Base-by-base conservation (phyloP, 2,329 filamentous ascomycete species). In the Ophiostoma triangulosporum region DNA sequence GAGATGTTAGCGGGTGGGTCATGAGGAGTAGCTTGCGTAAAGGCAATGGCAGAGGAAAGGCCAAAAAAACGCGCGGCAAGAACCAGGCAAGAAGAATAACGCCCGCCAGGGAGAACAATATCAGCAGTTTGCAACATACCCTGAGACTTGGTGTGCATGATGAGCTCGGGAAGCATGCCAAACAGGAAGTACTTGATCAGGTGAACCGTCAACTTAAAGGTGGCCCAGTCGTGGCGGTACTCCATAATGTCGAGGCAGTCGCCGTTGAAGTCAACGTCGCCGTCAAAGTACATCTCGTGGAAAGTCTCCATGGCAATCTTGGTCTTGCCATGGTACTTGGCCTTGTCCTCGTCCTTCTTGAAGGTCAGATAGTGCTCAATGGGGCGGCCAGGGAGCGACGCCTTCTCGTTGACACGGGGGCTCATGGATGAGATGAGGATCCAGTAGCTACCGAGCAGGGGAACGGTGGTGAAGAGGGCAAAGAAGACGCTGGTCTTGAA, bases 231-330 rank as follows among this genome's bases (percentile, higher is more conserved):
- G 67, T 97, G 91, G 64, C 93, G 79, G 74, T 93, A 93, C 71
- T 97, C 93, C 69, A 97, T 72, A 48, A 87, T 75, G 65, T 97
- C 91, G 58, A 97, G 77, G 63, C 77, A 80, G 70, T 97, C 93
- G 55, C 89, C 90, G 69, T 95, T 97, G 77, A 96, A 91, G 62
- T 95, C 88, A 59, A 95, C 89, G 55, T 95, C 83, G 56, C 88
- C 88, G 65, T 93, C 85, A 70, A 97, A 95, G 77, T 96, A 97
- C 85, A 91, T 95, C 71, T 96, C 90, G 67, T 94, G 83, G 76
- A 97, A 97, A 24, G 88, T 94, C 74, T 95, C 84, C 75, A 94
- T 84, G 53, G 88, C 84, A 57, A 93, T 88, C 73, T 86, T 90
- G 72, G 78, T 86, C 68, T 77, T 77, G 68, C 87, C 87, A 61